These are phyloP conservation scores for Meyerozyma sp. DNA, from an alignment of 1,139 yeast genomes.

Conservation along the genomic window DNA sequence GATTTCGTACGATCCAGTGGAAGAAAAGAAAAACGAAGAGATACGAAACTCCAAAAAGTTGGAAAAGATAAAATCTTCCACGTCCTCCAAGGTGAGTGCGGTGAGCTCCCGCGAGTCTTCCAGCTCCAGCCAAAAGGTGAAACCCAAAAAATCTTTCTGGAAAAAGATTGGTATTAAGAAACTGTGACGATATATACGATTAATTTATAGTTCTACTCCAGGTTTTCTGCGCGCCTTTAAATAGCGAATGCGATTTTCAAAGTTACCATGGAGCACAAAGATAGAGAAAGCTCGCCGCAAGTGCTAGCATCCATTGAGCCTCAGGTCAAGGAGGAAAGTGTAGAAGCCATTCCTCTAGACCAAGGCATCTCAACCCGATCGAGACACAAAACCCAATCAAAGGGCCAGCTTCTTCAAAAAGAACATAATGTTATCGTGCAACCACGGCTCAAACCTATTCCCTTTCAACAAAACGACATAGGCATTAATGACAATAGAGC, in stretches of 20 bases:
- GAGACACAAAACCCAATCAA: constrained; percentile 12
- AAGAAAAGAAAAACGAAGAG: constrained; percentile 20
- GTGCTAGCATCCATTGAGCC: constrained; percentile 15
- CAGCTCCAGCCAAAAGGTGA: constrained; percentile 7
- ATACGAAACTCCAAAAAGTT: constrained; percentile 13
- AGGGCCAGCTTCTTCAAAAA: constrained; percentile 19
- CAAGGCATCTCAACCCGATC: constrained; percentile 23
- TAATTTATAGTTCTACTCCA: background rate
- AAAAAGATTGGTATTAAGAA: constrained; percentile 29
- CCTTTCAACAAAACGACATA: constrained; percentile 33
- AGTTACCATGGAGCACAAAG: too few relatives aligned
- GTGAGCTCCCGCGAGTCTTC: constrained; percentile 9
- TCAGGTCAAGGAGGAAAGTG: constrained; percentile 14
- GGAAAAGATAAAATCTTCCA: constrained; percentile 6
- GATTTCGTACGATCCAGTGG: constrained; percentile 25
- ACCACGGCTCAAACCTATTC: constrained; percentile 44
- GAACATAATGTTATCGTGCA: constrained; percentile 30
- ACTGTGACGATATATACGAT: constrained; percentile 5
- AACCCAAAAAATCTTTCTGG: constrained; percentile 26
- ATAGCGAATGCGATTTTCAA: too few relatives aligned
- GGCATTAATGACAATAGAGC: constrained; percentile 6
- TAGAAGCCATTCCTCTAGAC: constrained; percentile 2
- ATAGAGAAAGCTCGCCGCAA: background rate
- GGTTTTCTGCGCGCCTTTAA: too few relatives aligned
- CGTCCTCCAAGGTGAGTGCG: constrained; percentile 6